Base-by-base conservation (phyloP, 495 filamentous ascomycete genomes). In the Pseudomonodictys pantanalensis region DNA sequence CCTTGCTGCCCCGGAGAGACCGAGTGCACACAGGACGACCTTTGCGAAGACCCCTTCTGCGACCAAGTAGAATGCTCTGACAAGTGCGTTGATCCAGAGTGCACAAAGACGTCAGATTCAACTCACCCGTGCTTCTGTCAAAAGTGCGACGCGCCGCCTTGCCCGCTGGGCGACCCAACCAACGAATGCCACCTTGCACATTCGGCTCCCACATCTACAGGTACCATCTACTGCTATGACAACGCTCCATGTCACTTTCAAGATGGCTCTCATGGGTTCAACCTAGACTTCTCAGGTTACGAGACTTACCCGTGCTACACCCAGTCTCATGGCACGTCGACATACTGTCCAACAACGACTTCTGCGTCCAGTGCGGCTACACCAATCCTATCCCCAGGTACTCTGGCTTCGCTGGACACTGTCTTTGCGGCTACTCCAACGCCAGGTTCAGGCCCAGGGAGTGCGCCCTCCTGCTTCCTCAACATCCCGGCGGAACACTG, bases 61-160 rank as follows among this genome's bases (percentile, higher is more conserved):
- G 64, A 66, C 12, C n/a, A 18, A 9, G 17, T n/a, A 4, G 45
- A 56, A 25, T 64, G 61, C 30, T 7, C 28, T 22, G 53, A 57
- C 33, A 10, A 57, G 11, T 68, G 65, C 24, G 45, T 42, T 18
- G 65, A 68, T 45, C 65, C 61, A 8, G 55, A 63, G 23, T 68
- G 65, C 38, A 57, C 60, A 10, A 64, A 68, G 47, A 12, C 39
- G 5, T 43, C 60, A 1, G 59, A 55, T 52, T 44, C 64, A 18
- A 54, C 38, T 26, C 44, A 42, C 25, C 58, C 55, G 24, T 67
- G 64, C 58, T 56, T 49, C 47, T 63, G 64, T 39, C 48, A 51
- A 38, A 38, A 59, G 15, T 67, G 64, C 33, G 53, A 48, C 33
- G 45, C 45, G n/a, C 33, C 53, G n/a, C 35, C 53, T 2, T 67